These are phyloP conservation scores for Cladosporium sp. DNA, from an alignment of 2,329 filamentous ascomycete genomes.

Conservation along the genomic window DNA sequence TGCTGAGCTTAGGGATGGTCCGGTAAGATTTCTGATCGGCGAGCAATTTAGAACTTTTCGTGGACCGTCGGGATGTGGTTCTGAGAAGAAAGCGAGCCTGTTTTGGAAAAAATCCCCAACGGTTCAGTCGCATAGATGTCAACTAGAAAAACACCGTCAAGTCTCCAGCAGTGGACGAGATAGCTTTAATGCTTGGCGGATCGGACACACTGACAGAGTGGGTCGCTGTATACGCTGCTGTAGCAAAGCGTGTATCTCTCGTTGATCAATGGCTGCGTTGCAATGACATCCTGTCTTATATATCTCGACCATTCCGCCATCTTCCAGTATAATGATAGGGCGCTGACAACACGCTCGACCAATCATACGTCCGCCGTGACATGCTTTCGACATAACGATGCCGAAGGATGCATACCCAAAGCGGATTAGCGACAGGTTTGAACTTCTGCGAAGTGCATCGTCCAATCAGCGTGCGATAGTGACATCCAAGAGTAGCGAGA, in stretches of 20 bases:
- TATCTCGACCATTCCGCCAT: too few species aligned
- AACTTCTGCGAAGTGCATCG: not conserved
- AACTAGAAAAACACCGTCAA: too few species aligned
- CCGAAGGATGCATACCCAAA: not conserved
- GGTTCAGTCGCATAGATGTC: not conserved
- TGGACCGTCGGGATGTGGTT: too few species aligned
- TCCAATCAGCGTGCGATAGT: not conserved
- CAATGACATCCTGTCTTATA: not conserved
- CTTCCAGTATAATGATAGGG: not conserved
- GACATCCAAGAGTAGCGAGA: not conserved
- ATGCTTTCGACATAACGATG: not conserved
- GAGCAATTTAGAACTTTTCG: too few species aligned
- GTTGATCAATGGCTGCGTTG: not conserved
- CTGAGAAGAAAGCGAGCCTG: not conserved
- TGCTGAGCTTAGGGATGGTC: too few species aligned
- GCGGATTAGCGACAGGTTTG: not conserved
- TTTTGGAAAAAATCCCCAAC: not conserved
- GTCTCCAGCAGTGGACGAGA: too few species aligned
- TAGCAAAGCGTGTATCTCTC: not conserved
- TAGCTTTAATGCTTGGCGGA: too few species aligned
- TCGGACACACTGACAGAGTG: too few species aligned
- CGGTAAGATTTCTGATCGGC: too few species aligned
- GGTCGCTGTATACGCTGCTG: too few species aligned
- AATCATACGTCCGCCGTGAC: slow-evolving; percentile 4
- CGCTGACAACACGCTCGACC: not conserved